Percentiles rank a stretch among this genome's conserved stretches.
Conservation (phyloP, 2,329 filamentous ascomycete species). For the Curvularia eragrostidis region DNA sequence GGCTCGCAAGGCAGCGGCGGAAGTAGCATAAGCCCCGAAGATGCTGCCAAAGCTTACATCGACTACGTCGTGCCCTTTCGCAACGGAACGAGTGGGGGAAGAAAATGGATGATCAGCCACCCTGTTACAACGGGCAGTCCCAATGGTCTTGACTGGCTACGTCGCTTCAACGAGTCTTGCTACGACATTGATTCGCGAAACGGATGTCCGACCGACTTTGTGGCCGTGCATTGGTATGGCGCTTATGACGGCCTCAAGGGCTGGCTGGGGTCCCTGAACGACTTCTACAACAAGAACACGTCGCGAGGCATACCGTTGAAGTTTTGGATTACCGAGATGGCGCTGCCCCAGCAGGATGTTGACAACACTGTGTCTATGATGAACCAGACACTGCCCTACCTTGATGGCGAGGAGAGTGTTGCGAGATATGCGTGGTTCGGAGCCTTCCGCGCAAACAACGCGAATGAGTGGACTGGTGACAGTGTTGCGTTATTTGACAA, state of each 20-base stretch:
- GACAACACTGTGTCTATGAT: slow-evolving; percentile 69
- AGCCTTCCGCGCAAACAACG: slow-evolving; percentile 41
- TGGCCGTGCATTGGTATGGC: slow-evolving; percentile 65
- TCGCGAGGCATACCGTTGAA: slow-evolving; percentile 51
- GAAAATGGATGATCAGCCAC: slow-evolving; percentile 68
- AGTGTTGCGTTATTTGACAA: slow-evolving; percentile 44
- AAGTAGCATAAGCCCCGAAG: slow-evolving; percentile 65
- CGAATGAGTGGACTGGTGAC: slow-evolving; percentile 48
- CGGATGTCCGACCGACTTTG: slow-evolving; percentile 59
- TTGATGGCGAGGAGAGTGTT: slow-evolving; percentile 65
- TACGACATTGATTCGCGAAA: slow-evolving; percentile 43
- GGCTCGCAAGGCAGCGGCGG: slow-evolving; percentile 65
- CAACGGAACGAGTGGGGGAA: slow-evolving; percentile 54
- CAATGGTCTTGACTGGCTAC: slow-evolving; percentile 70
- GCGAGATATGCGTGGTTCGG: slow-evolving; percentile 48
- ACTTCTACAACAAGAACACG: slow-evolving; percentile 57
- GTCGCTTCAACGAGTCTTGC: slow-evolving; percentile 69
- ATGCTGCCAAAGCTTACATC: slow-evolving; percentile 74
- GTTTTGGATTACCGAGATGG: slow-evolving; percentile 84
- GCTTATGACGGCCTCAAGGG: slow-evolving; percentile 71
- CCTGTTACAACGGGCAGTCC: slow-evolving; percentile 72
- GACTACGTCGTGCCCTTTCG: slow-evolving; percentile 73
- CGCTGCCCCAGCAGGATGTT: slow-evolving; percentile 64
- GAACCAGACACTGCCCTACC: slow-evolving; percentile 71
- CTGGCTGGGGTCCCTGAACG: slow-evolving; percentile 68